Conservation (phyloP, 2,329 filamentous ascomycete species). For the Xylariomycetidae sp. region DNA sequence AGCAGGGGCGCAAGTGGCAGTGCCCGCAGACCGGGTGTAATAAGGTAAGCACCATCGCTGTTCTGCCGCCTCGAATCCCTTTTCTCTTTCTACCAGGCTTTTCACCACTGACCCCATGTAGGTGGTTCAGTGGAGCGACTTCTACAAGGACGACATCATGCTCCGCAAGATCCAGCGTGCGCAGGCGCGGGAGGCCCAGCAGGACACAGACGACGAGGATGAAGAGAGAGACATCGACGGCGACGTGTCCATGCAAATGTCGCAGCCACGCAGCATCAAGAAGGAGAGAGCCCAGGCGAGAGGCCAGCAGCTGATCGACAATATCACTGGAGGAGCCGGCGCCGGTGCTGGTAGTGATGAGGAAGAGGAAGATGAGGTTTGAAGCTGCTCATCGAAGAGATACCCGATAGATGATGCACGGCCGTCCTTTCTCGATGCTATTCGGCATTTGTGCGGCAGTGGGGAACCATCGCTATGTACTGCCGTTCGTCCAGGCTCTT, state of each 20-base stretch:
- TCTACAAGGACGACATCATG: constrained; percentile 51
- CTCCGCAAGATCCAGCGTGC: constrained; percentile 53
- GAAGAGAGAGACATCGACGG: constrained; percentile 23
- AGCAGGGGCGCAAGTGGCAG: constrained; percentile 32
- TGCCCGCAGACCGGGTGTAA: constrained; percentile 64
- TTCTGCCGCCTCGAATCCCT: not conserved
- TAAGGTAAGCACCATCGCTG: constrained; percentile 41
- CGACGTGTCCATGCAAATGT: constrained; percentile 16
- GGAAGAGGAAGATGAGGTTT: too few relatives aligned
- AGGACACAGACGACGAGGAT: constrained; percentile 34
- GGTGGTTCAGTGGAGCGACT: constrained; percentile 45
- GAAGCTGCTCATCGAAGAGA: too few relatives aligned
- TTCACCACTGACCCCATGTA: too few relatives aligned
- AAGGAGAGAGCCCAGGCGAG: constrained; percentile 12
- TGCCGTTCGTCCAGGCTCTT: too few relatives aligned
- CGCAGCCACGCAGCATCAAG: constrained; percentile 14
- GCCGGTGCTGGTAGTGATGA: constrained; percentile 8
- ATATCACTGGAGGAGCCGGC: too few relatives aligned
- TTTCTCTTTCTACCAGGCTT: not conserved
- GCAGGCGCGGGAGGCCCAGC: constrained; percentile 33
- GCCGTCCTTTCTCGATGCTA: too few relatives aligned
- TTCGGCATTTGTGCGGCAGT: too few relatives aligned
- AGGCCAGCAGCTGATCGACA: constrained; percentile 11
- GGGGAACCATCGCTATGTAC: too few relatives aligned
- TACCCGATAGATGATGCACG: too few relatives aligned